Evolutionary conservation across 1,284 basidiomycete species (phyloP).

Genomic region (Testicularia cyperi): DNA sequence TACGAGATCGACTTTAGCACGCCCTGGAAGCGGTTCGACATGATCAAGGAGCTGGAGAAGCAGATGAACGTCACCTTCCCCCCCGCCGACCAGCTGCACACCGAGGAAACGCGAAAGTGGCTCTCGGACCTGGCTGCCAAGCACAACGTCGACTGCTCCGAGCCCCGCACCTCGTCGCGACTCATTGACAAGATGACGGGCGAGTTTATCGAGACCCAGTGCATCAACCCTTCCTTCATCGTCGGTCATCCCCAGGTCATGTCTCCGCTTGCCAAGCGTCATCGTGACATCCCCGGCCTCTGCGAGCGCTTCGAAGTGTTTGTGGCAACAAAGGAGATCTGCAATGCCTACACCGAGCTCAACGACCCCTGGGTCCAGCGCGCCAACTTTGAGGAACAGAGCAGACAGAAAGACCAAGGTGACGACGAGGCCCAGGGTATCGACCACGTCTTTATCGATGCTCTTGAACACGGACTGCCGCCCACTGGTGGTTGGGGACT

Average conservation of each 20-base stretch:
- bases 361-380: constrained; percentile 72
- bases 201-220: constrained; percentile 94
- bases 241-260: constrained; percentile 97
- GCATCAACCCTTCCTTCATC: constrained; percentile 95
- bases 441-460: constrained; percentile 67
- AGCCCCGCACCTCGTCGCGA: constrained; percentile 92
- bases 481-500: constrained; percentile 78
- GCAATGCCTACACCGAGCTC: constrained; percentile 77
- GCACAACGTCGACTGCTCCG: constrained; percentile 96
- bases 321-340: constrained; percentile 94
- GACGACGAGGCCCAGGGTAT: constrained; percentile 98
- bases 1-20: constrained; percentile 84
- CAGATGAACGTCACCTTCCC: constrained; percentile 92
- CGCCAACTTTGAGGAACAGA: constrained; percentile 88
- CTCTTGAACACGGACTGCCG: constrained; percentile 93
- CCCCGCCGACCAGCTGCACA: constrained; percentile 84
- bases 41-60: constrained; percentile 91
- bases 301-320: constrained; percentile 99
- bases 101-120: constrained; percentile 84
- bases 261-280: constrained; percentile 80
- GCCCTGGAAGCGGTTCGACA: constrained; percentile 99
- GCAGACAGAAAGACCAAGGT: constrained; percentile 89
- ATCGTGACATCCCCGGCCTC: constrained; percentile 67
- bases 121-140: constrained; percentile 74
- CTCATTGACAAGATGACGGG: constrained; percentile 96